Base-by-base conservation (phyloP, 2,329 filamentous ascomycete genomes). In the Leptographium radiaticola region DNA sequence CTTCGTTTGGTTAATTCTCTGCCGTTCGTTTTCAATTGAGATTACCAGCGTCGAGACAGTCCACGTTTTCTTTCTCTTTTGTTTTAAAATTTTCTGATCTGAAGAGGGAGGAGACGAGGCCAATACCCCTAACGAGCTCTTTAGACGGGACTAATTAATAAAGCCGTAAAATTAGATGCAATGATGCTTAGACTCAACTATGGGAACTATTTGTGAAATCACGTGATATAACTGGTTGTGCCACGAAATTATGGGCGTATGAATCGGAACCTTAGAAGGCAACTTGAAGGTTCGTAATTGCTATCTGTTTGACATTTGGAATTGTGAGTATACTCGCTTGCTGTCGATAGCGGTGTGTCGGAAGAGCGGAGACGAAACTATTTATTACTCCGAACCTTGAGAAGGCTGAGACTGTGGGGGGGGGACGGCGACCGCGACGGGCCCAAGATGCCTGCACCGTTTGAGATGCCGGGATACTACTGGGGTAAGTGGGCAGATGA, bases 401-500 rank as follows among this genome's bases (percentile, higher is more conserved):
- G 25, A 5, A 25, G 25, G 25, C 25, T 5, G 25, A 25, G 25
- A 2, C 25, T 25, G 25, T 5, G n/a, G 15, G 15, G 7, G 13
- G 39, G n/a, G 12, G 39, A 42, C n/a, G 39, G 10, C 7, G 39
- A 42, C 39, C 9, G 12, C 34, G 34, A 36, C 9, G 4, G 12
- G 34, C 9, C 25, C 9, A 34, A 49, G 6, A 59, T 60, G 58
- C 53, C 57, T 6, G 53, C 55, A 1, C 58, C 58, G 2, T 60
- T 60, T 55, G 60, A 68, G 15, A 73, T 81, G 46, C 76, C 76
- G 0, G 77, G 78, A 1, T 77, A 74, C 57, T 80, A 78, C 59
- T 81, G 70, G 61, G 76, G 77, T 79, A 55, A 20, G 56, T 49
- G 16, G 4, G 8, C 18, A 30, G 18, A 7, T 9, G 10, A 15